Base-by-base conservation (phyloP, 2,329 filamentous ascomycete species). In the Aspergillus alliaceus region DNA sequence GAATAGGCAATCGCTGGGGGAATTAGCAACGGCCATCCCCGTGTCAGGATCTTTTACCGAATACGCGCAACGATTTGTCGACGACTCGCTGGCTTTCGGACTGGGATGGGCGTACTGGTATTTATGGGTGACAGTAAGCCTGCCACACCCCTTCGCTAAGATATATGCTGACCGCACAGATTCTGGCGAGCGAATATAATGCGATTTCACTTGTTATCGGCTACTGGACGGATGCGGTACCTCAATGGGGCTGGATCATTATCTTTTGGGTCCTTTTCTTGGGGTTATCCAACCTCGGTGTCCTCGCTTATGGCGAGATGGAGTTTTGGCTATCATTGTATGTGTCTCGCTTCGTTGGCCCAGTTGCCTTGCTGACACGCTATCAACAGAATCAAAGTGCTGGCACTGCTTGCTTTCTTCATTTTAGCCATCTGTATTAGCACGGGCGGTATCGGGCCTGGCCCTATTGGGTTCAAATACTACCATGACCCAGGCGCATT, bases 1-100 rank as follows among this genome's bases (percentile, higher is more conserved):
- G n/a, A n/a, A n/a, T 62, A 90, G 90, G 84, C 89, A 91, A 77
- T 88, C 85, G 4, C 76, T 92, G 6, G 89, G 89, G 20, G 89
- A 92, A 70, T 77, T 91, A 65, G 89, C 89, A 3, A 91, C 89
- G 6, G 74, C 91, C 1, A 90, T 88, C 63, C 89, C 89, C 0
- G 87, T 84, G 0, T 86, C 86, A 5, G 89, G 89, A 2, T 86
- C 86, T 0, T 91, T 91, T 65, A 86, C 86, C n/a, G 85, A 83
- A 9, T 81, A 90, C 34, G 86, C 86, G 0, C 86, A 89, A 60
- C 82, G 89, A 7, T 88, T 91, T 62, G 85, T 90, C 29, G 88
- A 90, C 69, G 85, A 86, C 65, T 86, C 86, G 0, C 87, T 90
- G 64, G 85, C 83, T 11, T 84, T 87, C 35, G 86, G 86, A 1